These are phyloP conservation scores for Penicillium sp. DNA, from an alignment of 2,329 filamentous ascomycete species.

Conservation along the genomic window DNA sequence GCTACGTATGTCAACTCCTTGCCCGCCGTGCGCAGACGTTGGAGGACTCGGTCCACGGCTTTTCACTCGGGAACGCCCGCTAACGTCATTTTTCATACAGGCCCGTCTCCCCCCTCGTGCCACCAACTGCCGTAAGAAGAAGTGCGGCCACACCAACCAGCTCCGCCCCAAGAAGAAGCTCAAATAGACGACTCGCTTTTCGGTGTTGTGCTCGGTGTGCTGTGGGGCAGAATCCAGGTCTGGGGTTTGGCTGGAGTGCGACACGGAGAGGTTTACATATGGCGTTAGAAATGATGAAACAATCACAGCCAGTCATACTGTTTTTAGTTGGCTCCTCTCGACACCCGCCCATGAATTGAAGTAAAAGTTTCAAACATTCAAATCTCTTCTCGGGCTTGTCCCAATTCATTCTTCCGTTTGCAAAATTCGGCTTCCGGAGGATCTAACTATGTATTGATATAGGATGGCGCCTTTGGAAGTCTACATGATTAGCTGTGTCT, in stretches of 20 bases:
- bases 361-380: slow-evolving; percentile 36
- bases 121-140: slow-evolving; percentile 99
- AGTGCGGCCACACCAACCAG: slow-evolving; percentile 99
- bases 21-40: no score
- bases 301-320: slow-evolving; percentile 38
- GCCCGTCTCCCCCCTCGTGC: slow-evolving; percentile 92
- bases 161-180: slow-evolving; percentile 99
- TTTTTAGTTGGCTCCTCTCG: slow-evolving; percentile 38
- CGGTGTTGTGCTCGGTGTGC: slow-evolving; percentile 48
- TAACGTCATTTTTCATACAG: slow-evolving; percentile 32
- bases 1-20: slow-evolving; percentile 71
- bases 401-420: slow-evolving; percentile 3
- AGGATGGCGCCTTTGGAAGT: no score
- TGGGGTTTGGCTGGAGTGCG: slow-evolving; percentile 36
- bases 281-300: slow-evolving; percentile 42
- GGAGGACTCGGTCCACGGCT: not conserved
- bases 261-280: slow-evolving; percentile 36
- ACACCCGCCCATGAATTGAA: slow-evolving; percentile 34
- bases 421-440: no score
- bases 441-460: no score
- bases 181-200: slow-evolving; percentile 61
- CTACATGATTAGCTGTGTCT: no score
- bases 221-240: slow-evolving; percentile 31
- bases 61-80: not conserved
- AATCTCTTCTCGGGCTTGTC: slow-evolving; percentile 11